A percentile compares a stretch with the other conserved stretches of the same genome.
Conservation (phyloP, 2,329 filamentous ascomycete species). For the Trichocomaceae sp. region DNA sequence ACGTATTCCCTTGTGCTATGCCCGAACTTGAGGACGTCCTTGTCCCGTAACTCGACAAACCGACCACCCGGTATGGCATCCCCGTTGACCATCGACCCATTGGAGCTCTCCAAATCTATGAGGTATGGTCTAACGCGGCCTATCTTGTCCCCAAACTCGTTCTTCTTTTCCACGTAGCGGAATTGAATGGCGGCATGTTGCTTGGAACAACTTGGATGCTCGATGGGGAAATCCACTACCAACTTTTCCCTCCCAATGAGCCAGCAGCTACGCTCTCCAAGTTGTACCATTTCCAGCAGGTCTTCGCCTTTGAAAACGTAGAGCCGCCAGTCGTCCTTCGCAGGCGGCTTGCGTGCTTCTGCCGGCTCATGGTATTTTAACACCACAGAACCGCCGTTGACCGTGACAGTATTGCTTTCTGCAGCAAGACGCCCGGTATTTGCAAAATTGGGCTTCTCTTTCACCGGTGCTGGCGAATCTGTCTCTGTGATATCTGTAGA, state of each 20-base stretch:
- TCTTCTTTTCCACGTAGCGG: slow-evolving; percentile 70
- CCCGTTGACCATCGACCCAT: slow-evolving; percentile 79
- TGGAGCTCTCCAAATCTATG: slow-evolving; percentile 88
- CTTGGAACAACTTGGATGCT: slow-evolving; percentile 89
- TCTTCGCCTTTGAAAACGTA: slow-evolving; percentile 86
- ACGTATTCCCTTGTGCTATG: slow-evolving; percentile 89
- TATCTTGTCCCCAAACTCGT: slow-evolving; percentile 78
- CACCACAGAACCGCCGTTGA: slow-evolving; percentile 58
- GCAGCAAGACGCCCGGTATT: slow-evolving; percentile 77
- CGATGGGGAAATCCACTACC: slow-evolving; percentile 75
- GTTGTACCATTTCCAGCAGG: slow-evolving; percentile 72
- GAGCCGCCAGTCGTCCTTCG: slow-evolving; percentile 75
- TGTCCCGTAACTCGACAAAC: slow-evolving; percentile 79
- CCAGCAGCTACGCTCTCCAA: slow-evolving; percentile 78
- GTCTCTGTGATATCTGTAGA: slow-evolving; percentile 23
- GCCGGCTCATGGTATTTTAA: slow-evolving; percentile 95
- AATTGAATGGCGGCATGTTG: slow-evolving; percentile 97
- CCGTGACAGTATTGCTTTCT: slow-evolving; percentile 72
- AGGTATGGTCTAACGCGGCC: slow-evolving; percentile 79
- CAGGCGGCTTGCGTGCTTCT: slow-evolving; percentile 80
- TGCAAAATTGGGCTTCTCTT: slow-evolving; percentile 83
- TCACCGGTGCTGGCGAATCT: slow-evolving; percentile 27
- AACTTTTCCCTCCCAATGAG: slow-evolving; percentile 72
- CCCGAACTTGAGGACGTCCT: slow-evolving; percentile 84
- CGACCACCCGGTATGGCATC: slow-evolving; percentile 65